A percentile compares a stretch with the other conserved stretches of the same genome.
Conservation (phyloP, 257 asterid genomes). For the Solanum appendiculatum region DNA sequence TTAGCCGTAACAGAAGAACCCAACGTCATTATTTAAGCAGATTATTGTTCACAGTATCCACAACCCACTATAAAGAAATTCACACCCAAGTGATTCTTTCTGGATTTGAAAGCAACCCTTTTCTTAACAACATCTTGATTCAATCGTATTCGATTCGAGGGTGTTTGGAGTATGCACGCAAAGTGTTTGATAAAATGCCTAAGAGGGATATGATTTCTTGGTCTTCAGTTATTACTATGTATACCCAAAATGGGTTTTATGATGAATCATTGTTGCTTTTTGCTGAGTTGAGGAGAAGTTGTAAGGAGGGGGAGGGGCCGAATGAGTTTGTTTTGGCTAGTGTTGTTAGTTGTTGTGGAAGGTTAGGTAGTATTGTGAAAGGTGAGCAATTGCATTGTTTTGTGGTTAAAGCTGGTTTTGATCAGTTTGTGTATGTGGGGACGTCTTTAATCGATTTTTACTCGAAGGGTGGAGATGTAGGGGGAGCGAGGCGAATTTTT, state of each 20-base stretch:
- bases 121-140: slow-evolving; percentile 30
- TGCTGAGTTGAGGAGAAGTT: slow-evolving; percentile 13
- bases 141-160: slow-evolving; percentile 9
- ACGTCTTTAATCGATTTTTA: slow-evolving; percentile 36
- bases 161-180: slow-evolving; percentile 5
- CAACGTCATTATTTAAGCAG: slow-evolving; percentile 31
- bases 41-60: slow-evolving; percentile 17
- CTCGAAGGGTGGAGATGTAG: slow-evolving; percentile 18
- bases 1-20: slow-evolving; percentile 8
- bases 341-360: slow-evolving; percentile 26
- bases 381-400: slow-evolving; percentile 28
- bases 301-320: slow-evolving; percentile 13
- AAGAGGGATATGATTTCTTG: slow-evolving; percentile 33
- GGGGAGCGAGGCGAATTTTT: slow-evolving; percentile 20
- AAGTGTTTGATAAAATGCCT: slow-evolving; percentile 33
- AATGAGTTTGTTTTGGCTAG: slow-evolving; percentile 40
- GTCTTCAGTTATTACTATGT: slow-evolving; percentile 37
- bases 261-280: slow-evolving; percentile 25
- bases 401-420: slow-evolving; percentile 21
- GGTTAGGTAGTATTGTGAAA: slow-evolving; percentile 13
- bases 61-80: slow-evolving; percentile 7
- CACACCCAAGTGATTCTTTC: slow-evolving; percentile 26
- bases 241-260: slow-evolving; percentile 10
- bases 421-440: slow-evolving; percentile 29
- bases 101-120: slow-evolving; percentile 23